Base-by-base conservation (phyloP, 2,329 filamentous ascomycete genomes). In the Epichloe elymi region DNA sequence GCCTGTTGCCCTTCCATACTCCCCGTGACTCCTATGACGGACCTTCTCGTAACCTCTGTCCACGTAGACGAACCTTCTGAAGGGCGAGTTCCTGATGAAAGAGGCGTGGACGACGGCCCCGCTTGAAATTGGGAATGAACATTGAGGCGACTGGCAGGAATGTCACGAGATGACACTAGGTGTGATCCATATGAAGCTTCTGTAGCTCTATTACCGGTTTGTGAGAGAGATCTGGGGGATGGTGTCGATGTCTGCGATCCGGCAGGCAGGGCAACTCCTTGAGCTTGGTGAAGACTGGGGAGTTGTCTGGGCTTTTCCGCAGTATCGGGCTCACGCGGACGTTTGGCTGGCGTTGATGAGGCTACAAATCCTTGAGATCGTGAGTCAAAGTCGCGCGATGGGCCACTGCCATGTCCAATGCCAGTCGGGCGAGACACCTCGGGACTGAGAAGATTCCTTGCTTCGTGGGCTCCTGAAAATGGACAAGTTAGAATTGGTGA, bases 1-100 rank as follows among this genome's bases (percentile, higher is more conserved):
- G 65, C 66, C 48, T 69, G 65, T 41, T 68, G 66, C 23, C 63
- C 64, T 39, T 69, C 65, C 17, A 61, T 51, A 12, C 58, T 59
- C 30, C 62, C 55, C 49, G 63, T 52, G 2, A 54, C 58, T 10
- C 58, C 57, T 17, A 63, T 57, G 15, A 56, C 59, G 4, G 63
- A 59, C 48, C 65, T 60, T 38, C 64, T 63, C 52, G 65, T 56
- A 41, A 60, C 59, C 40, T 67, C 66, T 3, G 66, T 54, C 66
- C 65, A 68, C 8, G 59, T 43, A 3, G 63, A 53, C 19, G 55
- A 37, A 8, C 51, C 53, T 19, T 66, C 63, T n/a, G 52, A 54
- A 3, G 55, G 51, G 19, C 57, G 55, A 10, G 49, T 54, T 7
- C 57, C 50, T 14, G 54, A 53, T 23, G 60, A 58, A 15, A 57